phyloP scores from a whole-genome alignment of 163 green algal species.

The Chlorella variabilis region DNA sequence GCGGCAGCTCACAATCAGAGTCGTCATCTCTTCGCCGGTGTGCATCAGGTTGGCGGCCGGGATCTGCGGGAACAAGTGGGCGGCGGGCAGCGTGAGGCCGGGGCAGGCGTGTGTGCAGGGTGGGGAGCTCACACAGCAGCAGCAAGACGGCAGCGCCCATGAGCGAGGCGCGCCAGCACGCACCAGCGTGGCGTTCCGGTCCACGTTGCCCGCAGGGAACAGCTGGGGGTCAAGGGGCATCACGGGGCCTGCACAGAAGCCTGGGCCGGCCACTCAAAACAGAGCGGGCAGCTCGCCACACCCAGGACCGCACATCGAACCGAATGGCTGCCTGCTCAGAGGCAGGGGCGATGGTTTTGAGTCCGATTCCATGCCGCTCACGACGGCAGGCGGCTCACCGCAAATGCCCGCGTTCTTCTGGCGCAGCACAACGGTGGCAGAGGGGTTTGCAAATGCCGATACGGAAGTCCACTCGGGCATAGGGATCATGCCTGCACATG shows the following conservation, averaged over 20 bases:
- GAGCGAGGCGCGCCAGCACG: not conserved
- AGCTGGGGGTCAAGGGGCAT: slow-evolving; percentile 19
- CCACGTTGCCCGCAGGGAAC: slow-evolving; percentile 22
- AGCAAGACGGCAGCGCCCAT: too few relatives aligned
- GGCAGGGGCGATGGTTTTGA: too few relatives aligned
- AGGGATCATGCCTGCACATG: slow-evolving; percentile 3
- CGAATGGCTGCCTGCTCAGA: too few relatives aligned
- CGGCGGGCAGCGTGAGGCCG: too few relatives aligned
- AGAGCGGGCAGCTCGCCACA: too few relatives aligned
- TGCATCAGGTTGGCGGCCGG: slow-evolving; percentile 18
- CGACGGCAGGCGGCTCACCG: not conserved
- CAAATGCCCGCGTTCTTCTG: slow-evolving; percentile 7
- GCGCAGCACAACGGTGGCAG: not conserved
- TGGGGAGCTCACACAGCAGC: too few relatives aligned
- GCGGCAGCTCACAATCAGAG: slow-evolving; percentile 8
- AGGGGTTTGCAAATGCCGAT: not conserved
- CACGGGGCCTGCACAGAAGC: slow-evolving; percentile 18
- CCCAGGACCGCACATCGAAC: too few relatives aligned
- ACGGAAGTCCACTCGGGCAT: not conserved
- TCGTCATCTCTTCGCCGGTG: slow-evolving; percentile 8
- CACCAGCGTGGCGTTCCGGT: slow-evolving; percentile 24
- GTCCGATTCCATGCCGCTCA: too few relatives aligned
- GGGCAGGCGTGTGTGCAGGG: too few relatives aligned
- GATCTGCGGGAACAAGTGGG: slow-evolving; percentile 13
- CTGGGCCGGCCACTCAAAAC: too few relatives aligned